Base-by-base conservation (phyloP, 768 basidiomycete genomes). In the Leccinum ochraceum region DNA sequence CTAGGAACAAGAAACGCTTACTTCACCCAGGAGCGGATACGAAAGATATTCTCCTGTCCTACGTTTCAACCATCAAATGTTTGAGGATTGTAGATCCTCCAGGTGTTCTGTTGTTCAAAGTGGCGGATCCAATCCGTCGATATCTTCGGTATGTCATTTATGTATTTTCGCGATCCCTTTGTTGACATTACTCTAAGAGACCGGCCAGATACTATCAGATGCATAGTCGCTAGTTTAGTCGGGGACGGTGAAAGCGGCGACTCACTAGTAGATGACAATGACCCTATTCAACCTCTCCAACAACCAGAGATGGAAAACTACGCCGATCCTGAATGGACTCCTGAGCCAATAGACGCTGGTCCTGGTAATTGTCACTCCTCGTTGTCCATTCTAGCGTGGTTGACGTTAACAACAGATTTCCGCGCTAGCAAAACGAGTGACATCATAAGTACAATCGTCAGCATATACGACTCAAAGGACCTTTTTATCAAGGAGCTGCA, bases 11-110 rank as follows among this genome's bases (percentile, higher is more conserved):
- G 58, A 89, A 88, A 69, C 89, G 97, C 5, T 82, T 99, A 1
- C 85, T 99, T 6, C 95, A 98, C 69, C 97, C 96, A 1, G 97
- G 96, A 3, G 94, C 95, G 5, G 95, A 95, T 64, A 99, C 97
- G 1, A 91, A 90, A 69, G 85, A 92, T 61, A 94, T 99, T 59
- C 78, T 98, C 13, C 78, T 85, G 0, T 89, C 92, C 79, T 99
- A 99, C 73, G 92, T 98, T 10, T 86, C 89, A 1, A 94, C 92
- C 1, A 98, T 99, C 69, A 88, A 90, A 63, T 94, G 92, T 70
- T 78, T 99, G 16, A 85, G 95, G 7, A 84, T 95, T 50, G 78
- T 99, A 24, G 97, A 99, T 73, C 94, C 95, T 3, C 91, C 88
- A 0, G 95, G 95, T 0, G 96, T 98, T 1, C 78, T 98, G 5